Base-by-base conservation (phyloP, 2,329 filamentous ascomycete genomes). In the Exophiala viscosa region DNA sequence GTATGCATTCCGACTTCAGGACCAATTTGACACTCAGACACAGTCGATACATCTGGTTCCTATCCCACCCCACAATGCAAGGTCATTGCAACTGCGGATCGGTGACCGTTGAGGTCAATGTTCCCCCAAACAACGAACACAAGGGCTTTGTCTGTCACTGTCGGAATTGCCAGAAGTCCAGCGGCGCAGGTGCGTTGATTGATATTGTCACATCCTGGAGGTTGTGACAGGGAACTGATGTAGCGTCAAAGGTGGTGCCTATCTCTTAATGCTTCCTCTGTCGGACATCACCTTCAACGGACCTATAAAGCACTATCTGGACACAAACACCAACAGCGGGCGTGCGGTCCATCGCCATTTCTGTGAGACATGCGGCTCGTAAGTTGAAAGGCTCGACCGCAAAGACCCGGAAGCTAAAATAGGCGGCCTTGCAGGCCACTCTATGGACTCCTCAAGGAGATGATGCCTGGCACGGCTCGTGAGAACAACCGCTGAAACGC, bases 81-180 rank as follows among this genome's bases (percentile, higher is more conserved):
- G 45, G 45, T 9, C 39, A 18, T 17, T 47, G 45, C 11, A 47
- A 47, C 34, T 47, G 34, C 6, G 17, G 32, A 14, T 34, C 23
- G 10, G 45, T 47, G 18, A 47, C 18, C 35, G 45, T 47, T 35
- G 45, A 47, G 35, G 45, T 35, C 18, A 39, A 47, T 11, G 39
- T 47, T 3, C 17, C 15, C 9, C 17, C 28, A 14, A 20, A 47
- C 9, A 20, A 15, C 4, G 15, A 28, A n/a, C 45, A 13, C 34
- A 40, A 2, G n/a, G 45, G 15, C 6, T 14, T 47, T 20, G 20
- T 36, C 20, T 40, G 34, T 31, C 45, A 47, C 35, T 47, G 34
- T 14, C 34, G 20, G 10, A 40, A 40, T 13, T 47, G 45, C 45
- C 23, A 47, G 31, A 47, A 47, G 34, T 28, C 34, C 11, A 47